Conservation (phyloP, 768 basidiomycete species). For the Hericium rajendrae region DNA sequence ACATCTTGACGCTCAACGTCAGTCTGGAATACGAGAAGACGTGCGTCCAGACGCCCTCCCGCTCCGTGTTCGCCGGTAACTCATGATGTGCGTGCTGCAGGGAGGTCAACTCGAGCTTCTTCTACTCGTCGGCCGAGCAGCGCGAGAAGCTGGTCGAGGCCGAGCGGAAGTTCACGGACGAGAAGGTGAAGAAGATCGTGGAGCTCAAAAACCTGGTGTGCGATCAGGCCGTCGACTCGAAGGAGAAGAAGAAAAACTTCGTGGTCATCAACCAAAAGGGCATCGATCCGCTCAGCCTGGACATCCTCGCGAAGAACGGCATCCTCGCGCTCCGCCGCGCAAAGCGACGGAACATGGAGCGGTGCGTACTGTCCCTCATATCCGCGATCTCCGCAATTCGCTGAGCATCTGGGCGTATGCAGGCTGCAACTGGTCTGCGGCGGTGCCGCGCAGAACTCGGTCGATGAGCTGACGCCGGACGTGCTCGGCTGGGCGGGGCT, state of each 20-base stretch:
- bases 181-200: conserved; percentile 90
- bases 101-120: conserved; percentile 99
- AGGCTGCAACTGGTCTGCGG: conserved; percentile 92
- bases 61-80: too few species aligned
- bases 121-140: conserved; percentile 97
- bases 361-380: conserved; percentile 37
- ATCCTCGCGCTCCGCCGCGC: conserved; percentile 91
- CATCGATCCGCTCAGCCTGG: conserved; percentile 93
- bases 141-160: conserved; percentile 98
- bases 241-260: conserved; percentile 77
- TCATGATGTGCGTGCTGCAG: conserved; percentile 29
- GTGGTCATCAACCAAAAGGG: conserved; percentile 99
- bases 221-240: conserved; percentile 79
- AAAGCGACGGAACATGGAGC: conserved; percentile 98
- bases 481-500: conserved; percentile 95
- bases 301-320: conserved; percentile 93
- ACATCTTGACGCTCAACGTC: conserved; percentile 91
- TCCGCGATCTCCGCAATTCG: conserved; percentile 1
- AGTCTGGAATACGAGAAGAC: conserved; percentile 99
- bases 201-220: conserved; percentile 95
- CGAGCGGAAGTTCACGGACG: conserved; percentile 88
- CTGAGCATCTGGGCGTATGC: too few species aligned
- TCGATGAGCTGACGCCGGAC: conserved; percentile 88
- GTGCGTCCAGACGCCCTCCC: conserved; percentile 37
- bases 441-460: conserved; percentile 93